Conservation (phyloP, 208 protist genomes). For the Phytomonas sp. region DNA sequence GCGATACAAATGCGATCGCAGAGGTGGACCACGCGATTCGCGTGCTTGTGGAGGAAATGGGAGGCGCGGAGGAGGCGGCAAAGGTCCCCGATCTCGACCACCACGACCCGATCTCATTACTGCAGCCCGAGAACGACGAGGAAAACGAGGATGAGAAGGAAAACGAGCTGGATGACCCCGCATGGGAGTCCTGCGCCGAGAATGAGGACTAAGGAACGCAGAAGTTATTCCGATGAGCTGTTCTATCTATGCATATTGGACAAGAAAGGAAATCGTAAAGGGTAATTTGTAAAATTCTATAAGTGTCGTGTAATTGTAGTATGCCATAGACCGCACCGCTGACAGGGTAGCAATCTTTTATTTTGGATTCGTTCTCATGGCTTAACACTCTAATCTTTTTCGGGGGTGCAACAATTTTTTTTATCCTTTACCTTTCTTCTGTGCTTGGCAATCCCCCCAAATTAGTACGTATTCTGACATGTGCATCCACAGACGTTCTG, state of each 20-base stretch:
- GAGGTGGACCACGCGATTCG: conserved; percentile 76
- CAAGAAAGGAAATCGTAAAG: not conserved
- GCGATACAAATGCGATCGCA: conserved; percentile 38
- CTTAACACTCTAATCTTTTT: not conserved
- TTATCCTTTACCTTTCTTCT: too few species aligned
- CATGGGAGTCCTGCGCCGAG: conserved; percentile 59
- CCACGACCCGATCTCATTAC: conserved; percentile 74
- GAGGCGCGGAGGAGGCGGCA: conserved; percentile 58
- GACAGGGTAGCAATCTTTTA: conserved; percentile 2
- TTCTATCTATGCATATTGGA: not conserved
- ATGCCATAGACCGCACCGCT: not conserved
- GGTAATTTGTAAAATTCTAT: not conserved
- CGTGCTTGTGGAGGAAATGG: conserved; percentile 82
- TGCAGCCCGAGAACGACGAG: conserved; percentile 40
- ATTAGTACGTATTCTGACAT: too few species aligned
- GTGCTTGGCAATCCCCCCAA: too few species aligned
- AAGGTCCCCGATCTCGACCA: conserved; percentile 72
- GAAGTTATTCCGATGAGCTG: not conserved
- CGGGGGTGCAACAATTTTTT: too few species aligned
- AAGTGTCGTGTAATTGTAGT: too few species aligned
- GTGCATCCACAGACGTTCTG: too few species aligned
- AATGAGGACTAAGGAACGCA: conserved; percentile 32
- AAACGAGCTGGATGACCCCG: conserved; percentile 55
- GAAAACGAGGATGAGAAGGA: conserved; percentile 29
- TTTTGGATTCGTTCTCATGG: conserved; percentile 4